Base-by-base conservation (phyloP, 306 rosid species). In the Vigna radiata region DNA sequence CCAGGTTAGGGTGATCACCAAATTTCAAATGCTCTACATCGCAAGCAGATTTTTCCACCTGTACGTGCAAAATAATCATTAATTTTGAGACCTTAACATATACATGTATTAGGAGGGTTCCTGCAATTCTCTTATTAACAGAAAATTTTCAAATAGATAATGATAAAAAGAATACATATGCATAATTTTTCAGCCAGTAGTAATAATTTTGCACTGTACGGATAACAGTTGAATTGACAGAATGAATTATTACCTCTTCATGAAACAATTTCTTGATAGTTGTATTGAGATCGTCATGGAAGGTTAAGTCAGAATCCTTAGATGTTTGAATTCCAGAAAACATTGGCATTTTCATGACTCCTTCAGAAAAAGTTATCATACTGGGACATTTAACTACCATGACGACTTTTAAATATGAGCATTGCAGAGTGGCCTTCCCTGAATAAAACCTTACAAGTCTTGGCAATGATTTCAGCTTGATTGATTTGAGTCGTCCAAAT, bases 321-420 rank as follows among this genome's bases (percentile, higher is more conserved):
- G 9, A 0, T 36, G 46, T 27, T 8, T 5, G 0, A 27, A 70
- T 52, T 10, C 61, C 46, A 0, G 0, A 0, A 49, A 70, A 6
- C 3, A 3, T 4, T 4, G 75, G 75, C 0, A 31, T 6, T 2
- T 31, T 3, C 29, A 16, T 1, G 15, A n/a, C 12, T 59, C 17
- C 48, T 27, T 15, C 1, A 3, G 70, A 74, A 47, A 60, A 74
- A 5, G 69, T 74, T 46, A n/a, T n/a, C 78, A 74, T 74, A 9
- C 6, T 25, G 13, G 31, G 48, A 19, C 78, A 74, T 7, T 60
- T 0, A 44, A 0, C 0, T 16, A 73, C 17, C 0, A 2, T 19
- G 1, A n/a, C 55, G 0, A 0, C 1, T 21, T 4, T 0, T 43
- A 73, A 73, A 15, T 8, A 25, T 25, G 58, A 0, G 5, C 44